A percentile compares a stretch with the other conserved stretches of the same genome.
phyloP scores from a whole-genome alignment of 768 basidiomycete genomes.

The Podaxis rugospora region DNA sequence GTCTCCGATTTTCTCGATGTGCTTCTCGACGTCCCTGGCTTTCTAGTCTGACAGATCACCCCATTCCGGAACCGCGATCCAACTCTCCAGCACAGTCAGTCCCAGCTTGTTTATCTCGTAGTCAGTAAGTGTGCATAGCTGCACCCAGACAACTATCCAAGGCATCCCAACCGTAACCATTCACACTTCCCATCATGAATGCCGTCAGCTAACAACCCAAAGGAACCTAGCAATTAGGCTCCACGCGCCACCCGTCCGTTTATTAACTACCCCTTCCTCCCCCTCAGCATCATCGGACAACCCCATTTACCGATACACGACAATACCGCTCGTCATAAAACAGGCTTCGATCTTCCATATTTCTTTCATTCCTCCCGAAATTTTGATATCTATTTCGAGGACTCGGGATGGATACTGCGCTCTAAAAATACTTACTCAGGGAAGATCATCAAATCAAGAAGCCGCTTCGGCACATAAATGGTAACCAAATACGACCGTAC shows the following conservation, averaged over 20 bases:
- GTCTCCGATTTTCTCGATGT: not conserved
- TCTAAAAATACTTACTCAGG: not conserved
- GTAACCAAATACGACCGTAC: not conserved
- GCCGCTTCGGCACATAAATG: not conserved
- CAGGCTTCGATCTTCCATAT: not conserved
- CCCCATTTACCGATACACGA: not conserved
- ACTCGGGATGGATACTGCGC: not conserved
- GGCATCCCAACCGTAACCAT: not conserved
- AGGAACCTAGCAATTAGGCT: not conserved
- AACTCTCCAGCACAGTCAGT: too few species aligned
- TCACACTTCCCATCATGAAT: not conserved
- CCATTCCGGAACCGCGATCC: too few species aligned
- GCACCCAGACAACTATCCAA: too few species aligned
- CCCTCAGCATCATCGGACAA: not conserved
- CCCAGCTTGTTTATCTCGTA: not conserved
- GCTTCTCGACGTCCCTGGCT: not conserved
- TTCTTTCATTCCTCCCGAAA: not conserved
- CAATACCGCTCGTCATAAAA: not conserved
- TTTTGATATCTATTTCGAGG: not conserved
- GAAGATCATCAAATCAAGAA: not conserved
- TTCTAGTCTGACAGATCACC: too few species aligned
- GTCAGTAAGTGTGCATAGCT: too few species aligned
- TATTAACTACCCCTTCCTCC: not conserved
- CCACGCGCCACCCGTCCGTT: not conserved
- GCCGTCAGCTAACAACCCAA: not conserved